Percentiles rank a stretch among this genome's conserved stretches.
Conservation (phyloP, 768 basidiomycete species). For the Cystobasidium ongulense region DNA sequence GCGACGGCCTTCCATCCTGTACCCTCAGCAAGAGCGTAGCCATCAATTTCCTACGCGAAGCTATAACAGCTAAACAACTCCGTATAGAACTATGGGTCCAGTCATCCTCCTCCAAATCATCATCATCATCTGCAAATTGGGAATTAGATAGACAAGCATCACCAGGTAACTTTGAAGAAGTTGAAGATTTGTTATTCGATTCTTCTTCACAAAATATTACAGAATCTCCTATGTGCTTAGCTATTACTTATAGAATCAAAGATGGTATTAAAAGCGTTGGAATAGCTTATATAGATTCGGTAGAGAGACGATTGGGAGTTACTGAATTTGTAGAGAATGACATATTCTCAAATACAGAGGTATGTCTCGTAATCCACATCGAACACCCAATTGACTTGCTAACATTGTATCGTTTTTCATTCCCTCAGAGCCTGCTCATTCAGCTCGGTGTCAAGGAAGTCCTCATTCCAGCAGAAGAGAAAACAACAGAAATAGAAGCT, state of each 20-base stretch:
- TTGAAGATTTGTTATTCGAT: conserved; percentile 74
- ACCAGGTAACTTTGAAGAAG: conserved; percentile 60
- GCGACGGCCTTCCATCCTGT: conserved; percentile 57
- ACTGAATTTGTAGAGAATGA: conserved; percentile 91
- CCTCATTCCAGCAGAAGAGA: conserved; percentile 56
- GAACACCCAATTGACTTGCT: background rate
- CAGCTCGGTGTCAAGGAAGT: conserved; percentile 97
- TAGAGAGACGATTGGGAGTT: conserved; percentile 72
- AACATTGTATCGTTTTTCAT: background rate
- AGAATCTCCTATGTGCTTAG: conserved; percentile 78
- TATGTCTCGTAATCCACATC: conserved; percentile 41
- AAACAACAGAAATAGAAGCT: conserved; percentile 54
- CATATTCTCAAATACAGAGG: conserved; percentile 89
- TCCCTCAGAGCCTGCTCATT: conserved; percentile 67
- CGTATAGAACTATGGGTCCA: conserved; percentile 83
- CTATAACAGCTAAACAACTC: conserved; percentile 78
- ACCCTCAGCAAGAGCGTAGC: conserved; percentile 67
- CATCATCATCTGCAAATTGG: conserved; percentile 59
- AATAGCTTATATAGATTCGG: conserved; percentile 85
- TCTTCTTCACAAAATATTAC: conserved; percentile 53
- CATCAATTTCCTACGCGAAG: conserved; percentile 73
- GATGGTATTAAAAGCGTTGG: conserved; percentile 64
- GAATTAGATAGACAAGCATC: conserved; percentile 74
- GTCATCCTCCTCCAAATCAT: conserved; percentile 62
- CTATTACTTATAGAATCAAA: conserved; percentile 64